Base-by-base conservation (phyloP, 2,329 filamentous ascomycete species). In the Penicillium sp. region DNA sequence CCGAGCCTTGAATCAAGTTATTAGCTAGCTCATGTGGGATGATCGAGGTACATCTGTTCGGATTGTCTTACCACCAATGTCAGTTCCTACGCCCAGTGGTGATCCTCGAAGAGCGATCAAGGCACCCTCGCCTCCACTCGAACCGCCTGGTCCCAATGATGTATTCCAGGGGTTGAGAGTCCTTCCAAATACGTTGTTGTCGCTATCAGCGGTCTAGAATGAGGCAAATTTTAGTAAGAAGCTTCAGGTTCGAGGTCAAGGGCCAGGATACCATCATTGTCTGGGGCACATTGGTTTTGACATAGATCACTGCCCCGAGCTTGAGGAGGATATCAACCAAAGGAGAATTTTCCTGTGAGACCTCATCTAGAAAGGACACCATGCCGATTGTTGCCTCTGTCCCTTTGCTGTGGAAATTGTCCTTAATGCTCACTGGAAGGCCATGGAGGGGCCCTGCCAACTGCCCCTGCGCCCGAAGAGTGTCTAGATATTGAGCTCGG, bases 61-160 rank as follows among this genome's bases (percentile, higher is more conserved):
- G 5, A 6, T 39, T 19, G 9, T 39, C 55, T 22, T 58, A 66
- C 66, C 66, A 7, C 81, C 82, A 55, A 89, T 88, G 60, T 89
- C 87, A 1, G 86, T 86, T 1, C 87, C 87, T 0, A 89, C 78
- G 4, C 88, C 88, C 0, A 88, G 56, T 0, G 81, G 80, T 54
- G 83, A 86, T n/a, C 87, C 88, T 14, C 75, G 73, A 58, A 89
- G 81, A 0, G 79, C 75, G 33, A 90, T 80, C 1, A 90, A 76
- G 0, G 88, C 87, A 2, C 83, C 83, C 68, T 90, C 88, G 47
- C 75, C 76, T 16, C 75, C 75, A 14, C 73, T 76, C 14, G 71
- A 74, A 2, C 76, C 75, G 22, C 76, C 76, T 2, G 73, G 67
- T 0, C 69, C 69, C 4, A 77, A 47, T 4, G 49, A 50, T 1